Conservation (phyloP, 2,329 filamentous ascomycete genomes). For the Aureobasidium sp. region DNA sequence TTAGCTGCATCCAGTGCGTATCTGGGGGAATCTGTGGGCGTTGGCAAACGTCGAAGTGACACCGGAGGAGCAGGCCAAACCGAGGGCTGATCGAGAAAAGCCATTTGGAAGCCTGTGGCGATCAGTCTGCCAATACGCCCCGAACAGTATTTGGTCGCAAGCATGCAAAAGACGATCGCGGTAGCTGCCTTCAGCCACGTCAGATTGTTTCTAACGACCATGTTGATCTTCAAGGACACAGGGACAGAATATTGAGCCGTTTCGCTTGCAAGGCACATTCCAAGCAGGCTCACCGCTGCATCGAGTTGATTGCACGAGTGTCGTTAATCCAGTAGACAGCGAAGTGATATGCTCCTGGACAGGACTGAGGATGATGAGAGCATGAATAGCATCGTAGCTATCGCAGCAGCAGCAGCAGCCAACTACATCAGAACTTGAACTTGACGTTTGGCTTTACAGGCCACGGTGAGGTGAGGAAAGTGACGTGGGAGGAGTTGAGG, state of each 20-base stretch:
- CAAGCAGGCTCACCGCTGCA: not conserved
- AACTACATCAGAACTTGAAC: not conserved
- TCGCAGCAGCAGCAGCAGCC: not conserved
- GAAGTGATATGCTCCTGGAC: not conserved
- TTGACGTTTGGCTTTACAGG: not conserved
- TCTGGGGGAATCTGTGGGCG: not conserved
- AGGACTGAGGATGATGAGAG: not conserved
- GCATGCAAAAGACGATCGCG: not conserved
- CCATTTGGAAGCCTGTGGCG: conserved; percentile 4
- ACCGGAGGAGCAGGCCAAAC: not conserved
- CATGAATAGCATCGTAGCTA: not conserved
- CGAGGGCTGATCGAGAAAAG: not conserved
- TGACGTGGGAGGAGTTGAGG: conserved; percentile 6
- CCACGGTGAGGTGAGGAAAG: not conserved
- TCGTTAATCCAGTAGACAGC: not conserved
- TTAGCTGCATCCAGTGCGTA: conserved; percentile 6
- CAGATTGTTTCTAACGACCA: not conserved
- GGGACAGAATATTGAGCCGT: not conserved
- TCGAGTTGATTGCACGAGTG: not conserved
- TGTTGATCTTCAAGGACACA: not conserved
- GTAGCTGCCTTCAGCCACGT: not conserved
- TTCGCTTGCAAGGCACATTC: not conserved
- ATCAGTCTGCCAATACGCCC: not conserved
- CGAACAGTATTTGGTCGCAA: not conserved
- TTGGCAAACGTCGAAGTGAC: not conserved